A percentile compares a stretch with the other conserved stretches of the same genome.
Conservation (phyloP, 2,329 filamentous ascomycete genomes). For the Coleophoma cylindrospora region DNA sequence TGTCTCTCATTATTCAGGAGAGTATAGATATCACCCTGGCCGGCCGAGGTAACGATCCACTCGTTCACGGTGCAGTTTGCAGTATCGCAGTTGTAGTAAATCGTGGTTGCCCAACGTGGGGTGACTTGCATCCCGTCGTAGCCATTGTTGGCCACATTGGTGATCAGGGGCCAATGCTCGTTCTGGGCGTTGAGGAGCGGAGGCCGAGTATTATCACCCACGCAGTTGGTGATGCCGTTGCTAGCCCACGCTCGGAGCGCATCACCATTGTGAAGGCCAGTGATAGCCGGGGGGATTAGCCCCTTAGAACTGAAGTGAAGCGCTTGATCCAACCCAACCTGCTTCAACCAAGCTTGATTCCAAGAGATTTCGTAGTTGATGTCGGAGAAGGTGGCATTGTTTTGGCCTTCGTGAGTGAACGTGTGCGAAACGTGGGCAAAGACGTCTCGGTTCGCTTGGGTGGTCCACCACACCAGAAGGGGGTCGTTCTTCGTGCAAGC, state of each 20-base stretch:
- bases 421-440: constrained; percentile 57
- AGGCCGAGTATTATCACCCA: constrained; percentile 57
- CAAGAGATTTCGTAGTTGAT: constrained; percentile 51
- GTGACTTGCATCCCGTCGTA: constrained; percentile 51
- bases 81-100: constrained; percentile 51
- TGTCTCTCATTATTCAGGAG: constrained; percentile 44
- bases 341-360: constrained; percentile 53
- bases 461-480: constrained; percentile 46
- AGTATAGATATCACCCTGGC: constrained; percentile 43
- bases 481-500: constrained; percentile 42
- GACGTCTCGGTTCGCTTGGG: constrained; percentile 39
- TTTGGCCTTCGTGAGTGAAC: constrained; percentile 52
- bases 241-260: constrained; percentile 52
- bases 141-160: constrained; percentile 44
- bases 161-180: constrained; percentile 50
- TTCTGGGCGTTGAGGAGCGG: constrained; percentile 44
- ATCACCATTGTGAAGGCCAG: constrained; percentile 59
- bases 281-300: constrained; percentile 58
- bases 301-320: constrained; percentile 44
- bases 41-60: constrained; percentile 53
- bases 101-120: constrained; percentile 55
- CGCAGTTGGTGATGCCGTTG: constrained; percentile 52
- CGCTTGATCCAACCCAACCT: constrained; percentile 42
- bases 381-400: constrained; percentile 55
- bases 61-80: constrained; percentile 35